Evolutionary conservation across 345 rosid genomes (phyloP).

Genomic region (Aquilaria yunnanensis): DNA sequence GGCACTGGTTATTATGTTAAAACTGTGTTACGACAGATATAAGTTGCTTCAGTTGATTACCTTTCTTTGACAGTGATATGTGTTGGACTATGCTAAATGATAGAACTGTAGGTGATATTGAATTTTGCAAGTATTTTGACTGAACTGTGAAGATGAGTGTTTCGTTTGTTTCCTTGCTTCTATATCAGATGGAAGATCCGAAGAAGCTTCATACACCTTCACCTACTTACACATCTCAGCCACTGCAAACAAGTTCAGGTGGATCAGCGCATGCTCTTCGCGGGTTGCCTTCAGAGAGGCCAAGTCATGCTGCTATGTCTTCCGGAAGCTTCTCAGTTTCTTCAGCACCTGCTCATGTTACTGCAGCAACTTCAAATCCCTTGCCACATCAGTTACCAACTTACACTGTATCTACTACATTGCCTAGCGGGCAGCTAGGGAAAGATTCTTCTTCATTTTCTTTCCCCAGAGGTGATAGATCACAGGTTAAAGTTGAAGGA

Average conservation of each 20-base stretch:
- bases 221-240: constrained; percentile 38
- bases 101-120: no score
- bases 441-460: constrained; percentile 39
- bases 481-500: constrained; percentile 39
- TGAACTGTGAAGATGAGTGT: background rate
- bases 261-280: constrained; percentile 11
- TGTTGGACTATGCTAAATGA: no score
- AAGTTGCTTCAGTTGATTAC: no score
- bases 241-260: constrained; percentile 34
- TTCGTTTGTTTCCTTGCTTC: constrained; percentile 11
- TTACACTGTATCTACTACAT: constrained; percentile 28
- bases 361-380: constrained; percentile 27
- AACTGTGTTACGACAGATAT: no score
- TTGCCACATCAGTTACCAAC: constrained; percentile 34
- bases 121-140: background rate
- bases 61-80: no score
- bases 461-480: constrained; percentile 41
- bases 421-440: constrained; percentile 32
- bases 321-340: constrained; percentile 37
- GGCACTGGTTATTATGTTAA: no score
- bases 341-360: constrained; percentile 23
- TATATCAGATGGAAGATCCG: constrained; percentile 71
- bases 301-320: constrained; percentile 25
- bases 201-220: constrained; percentile 36
- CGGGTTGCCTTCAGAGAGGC: constrained; percentile 23